These are phyloP conservation scores for Tylopilus sp. DNA, from an alignment of 768 basidiomycete genomes.

Conservation along the genomic window DNA sequence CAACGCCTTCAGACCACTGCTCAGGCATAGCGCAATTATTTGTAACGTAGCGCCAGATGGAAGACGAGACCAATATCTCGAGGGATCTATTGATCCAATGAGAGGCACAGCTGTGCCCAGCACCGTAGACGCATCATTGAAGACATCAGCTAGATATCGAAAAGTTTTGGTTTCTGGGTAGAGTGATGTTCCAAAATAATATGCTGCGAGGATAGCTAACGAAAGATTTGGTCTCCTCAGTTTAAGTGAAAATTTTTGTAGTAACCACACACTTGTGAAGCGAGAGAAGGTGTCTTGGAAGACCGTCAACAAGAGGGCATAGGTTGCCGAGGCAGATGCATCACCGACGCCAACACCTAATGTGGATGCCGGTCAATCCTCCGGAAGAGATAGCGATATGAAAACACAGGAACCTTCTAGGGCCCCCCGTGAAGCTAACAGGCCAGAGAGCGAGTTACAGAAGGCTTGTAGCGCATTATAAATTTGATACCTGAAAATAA, in stretches of 20 bases:
- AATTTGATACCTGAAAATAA: constrained; percentile 57
- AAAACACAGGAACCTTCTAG: constrained; percentile 49
- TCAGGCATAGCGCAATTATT: constrained; percentile 50
- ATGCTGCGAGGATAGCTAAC: constrained; percentile 60
- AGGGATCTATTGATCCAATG: constrained; percentile 33
- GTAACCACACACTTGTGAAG: constrained; percentile 49
- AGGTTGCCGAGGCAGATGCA: constrained; percentile 59
- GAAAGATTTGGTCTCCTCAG: neutral
- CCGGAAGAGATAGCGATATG: neutral
- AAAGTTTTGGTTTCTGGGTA: constrained; percentile 71
- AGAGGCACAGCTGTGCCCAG: constrained; percentile 60
- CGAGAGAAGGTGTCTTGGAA: constrained; percentile 63
- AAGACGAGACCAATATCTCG: constrained; percentile 34
- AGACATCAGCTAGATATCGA: constrained; percentile 61
- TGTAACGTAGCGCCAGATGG: constrained; percentile 36
- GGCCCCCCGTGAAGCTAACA: constrained; percentile 64
- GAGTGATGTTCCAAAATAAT: constrained; percentile 59
- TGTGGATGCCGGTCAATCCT: neutral
- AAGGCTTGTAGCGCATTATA: constrained; percentile 68
- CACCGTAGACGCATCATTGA: constrained; percentile 59
- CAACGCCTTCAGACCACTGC: constrained; percentile 54
- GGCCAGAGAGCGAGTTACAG: constrained; percentile 60
- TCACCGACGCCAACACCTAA: constrained; percentile 70
- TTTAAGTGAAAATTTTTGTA: neutral
- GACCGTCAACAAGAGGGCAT: constrained; percentile 63